These are phyloP conservation scores for Myxozyma lipomycoides DNA, from an alignment of 805 yeast genomes.

Conservation along the genomic window DNA sequence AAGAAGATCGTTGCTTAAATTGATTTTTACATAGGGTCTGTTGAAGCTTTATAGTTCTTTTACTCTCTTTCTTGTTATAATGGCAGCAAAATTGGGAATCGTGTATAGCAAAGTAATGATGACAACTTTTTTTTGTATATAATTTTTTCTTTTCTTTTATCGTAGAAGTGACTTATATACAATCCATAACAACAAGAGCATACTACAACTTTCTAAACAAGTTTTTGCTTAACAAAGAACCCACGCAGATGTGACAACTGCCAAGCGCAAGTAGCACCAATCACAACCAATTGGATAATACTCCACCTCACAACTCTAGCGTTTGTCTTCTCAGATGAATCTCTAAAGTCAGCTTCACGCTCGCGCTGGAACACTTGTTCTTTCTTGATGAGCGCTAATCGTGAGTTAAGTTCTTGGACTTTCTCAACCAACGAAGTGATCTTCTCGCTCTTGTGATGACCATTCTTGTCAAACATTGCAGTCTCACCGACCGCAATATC, in stretches of 20 bases:
- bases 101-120: neutral
- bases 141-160: too few species aligned
- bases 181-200: neutral
- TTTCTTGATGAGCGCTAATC: constrained; percentile 53
- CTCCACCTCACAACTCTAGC: constrained; percentile 71
- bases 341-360: constrained; percentile 72
- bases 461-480: constrained; percentile 51
- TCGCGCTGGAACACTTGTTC: constrained; percentile 62
- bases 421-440: constrained; percentile 48
- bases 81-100: neutral
- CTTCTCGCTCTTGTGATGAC: constrained; percentile 43
- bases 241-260: constrained; percentile 73
- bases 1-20: constrained; percentile 18
- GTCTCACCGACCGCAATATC: constrained; percentile 70
- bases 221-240: constrained; percentile 84
- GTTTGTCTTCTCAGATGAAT: constrained; percentile 73
- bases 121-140: neutral
- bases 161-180: too few species aligned
- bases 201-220: constrained; percentile 45
- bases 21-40: too few species aligned
- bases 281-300: constrained; percentile 61
- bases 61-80: neutral
- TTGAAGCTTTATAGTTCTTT: neutral
- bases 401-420: constrained; percentile 53
- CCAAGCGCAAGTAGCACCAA: constrained; percentile 65